These are phyloP conservation scores for Penicillium corylophilum DNA, from an alignment of 2,329 filamentous ascomycete species.

Conservation along the genomic window DNA sequence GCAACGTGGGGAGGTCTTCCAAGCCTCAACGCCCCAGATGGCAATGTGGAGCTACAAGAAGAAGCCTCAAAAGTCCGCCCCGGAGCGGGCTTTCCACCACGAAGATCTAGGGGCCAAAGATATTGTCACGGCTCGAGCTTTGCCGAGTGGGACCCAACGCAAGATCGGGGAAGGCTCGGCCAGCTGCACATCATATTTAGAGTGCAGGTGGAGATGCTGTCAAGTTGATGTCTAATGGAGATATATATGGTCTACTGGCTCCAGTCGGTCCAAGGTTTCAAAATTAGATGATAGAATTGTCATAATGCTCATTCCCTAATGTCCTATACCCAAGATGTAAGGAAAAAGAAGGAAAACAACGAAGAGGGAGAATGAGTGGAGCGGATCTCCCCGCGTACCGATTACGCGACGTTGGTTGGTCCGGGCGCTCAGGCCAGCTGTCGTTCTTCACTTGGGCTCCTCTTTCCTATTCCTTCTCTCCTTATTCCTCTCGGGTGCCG, in stretches of 20 bases:
- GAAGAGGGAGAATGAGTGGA: conserved; percentile 1
- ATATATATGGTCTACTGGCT: background rate
- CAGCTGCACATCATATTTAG: conserved; percentile 4
- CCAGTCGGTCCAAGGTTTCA: background rate
- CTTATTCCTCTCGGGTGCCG: conserved; percentile 21
- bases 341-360: too few species aligned
- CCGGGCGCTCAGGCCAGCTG: conserved; percentile 33
- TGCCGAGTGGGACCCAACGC: background rate
- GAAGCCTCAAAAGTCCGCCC: background rate
- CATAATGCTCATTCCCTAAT: background rate
- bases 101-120: background rate
- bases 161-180: background rate
- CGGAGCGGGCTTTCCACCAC: background rate
- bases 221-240: background rate
- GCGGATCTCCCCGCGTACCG: conserved; percentile 15
- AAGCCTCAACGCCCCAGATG: background rate
- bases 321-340: too few species aligned
- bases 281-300: too few species aligned
- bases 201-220: background rate
- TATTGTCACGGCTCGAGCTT: background rate
- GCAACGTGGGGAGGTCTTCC: background rate
- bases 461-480: conserved; percentile 21
- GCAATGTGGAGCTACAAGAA: background rate
- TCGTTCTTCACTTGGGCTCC: conserved; percentile 25
- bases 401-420: conserved; percentile 18